Base-by-base conservation (phyloP, 148 eudicot species). In the Spergularia marina region DNA sequence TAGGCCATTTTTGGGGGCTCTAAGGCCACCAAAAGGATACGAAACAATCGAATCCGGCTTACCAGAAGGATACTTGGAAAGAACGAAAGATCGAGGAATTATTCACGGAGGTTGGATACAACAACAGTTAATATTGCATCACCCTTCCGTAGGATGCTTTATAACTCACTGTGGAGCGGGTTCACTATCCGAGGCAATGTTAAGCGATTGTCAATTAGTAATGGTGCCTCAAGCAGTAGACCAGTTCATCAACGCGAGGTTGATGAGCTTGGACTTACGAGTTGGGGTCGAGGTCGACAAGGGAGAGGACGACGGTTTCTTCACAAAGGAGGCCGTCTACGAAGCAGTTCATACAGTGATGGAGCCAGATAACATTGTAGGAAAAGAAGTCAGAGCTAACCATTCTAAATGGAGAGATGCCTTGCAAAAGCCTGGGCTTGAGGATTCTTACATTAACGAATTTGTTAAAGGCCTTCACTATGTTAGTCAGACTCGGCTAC, bases 71-170 rank as follows among this genome's bases (percentile, higher is more conserved):
- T 84, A 80, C 18, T 0, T 6, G 6, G 82, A 79, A 41, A 82
- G 86, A 67, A 82, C 53, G 13, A 11, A 40, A 56, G 80, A 70
- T 6, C 56, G 78, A 83, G 91, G 91, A 12, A 70, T 84, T 10
- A 78, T 88, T 11, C n/a, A 75, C 54, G 77, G 78, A 0, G 86
- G 78, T 23, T 86, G 91, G 91, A 82, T 86, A 23, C 89, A 84
- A 58, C 89, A 86, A 55, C 89, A 75, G 7, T 1, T 67, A 0
- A 67, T 79, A 18, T 39, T 79, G 30, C 41, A 68, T 0, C 82
- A 79, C 14, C 82, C 69, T 2, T 79, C 77, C 0, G 39, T 79
- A 60, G 82, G 82, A 30, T 79, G 82, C 34, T 79, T 79, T 10
- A 12, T 79, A 12, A 67, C 77, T 7, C 82, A 79, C 34, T 68